These are phyloP conservation scores for Aspergillus pseudonomiae DNA, from an alignment of 2,329 filamentous ascomycete species.

Conservation along the genomic window DNA sequence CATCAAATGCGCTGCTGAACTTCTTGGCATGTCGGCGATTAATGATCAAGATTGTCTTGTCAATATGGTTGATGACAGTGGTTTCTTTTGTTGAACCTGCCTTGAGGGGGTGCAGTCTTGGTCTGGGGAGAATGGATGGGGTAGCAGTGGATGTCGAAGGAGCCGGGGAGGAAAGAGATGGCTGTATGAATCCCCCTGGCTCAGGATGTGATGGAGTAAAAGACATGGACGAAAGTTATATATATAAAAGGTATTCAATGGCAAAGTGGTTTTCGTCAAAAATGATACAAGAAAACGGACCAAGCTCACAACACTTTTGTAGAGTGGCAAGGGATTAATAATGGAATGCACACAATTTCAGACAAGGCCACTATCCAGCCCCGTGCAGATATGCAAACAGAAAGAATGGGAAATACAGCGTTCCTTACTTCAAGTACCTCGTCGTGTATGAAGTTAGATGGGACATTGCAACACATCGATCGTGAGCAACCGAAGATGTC, in stretches of 20 bases:
- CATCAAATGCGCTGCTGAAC: slow-evolving; percentile 38
- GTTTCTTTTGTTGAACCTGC: slow-evolving; percentile 62
- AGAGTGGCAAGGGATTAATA: not conserved
- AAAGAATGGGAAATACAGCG: not conserved
- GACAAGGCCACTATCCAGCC: not conserved
- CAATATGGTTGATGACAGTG: slow-evolving; percentile 60
- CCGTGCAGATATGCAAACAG: not conserved
- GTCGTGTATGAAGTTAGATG: not conserved
- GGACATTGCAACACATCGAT: not conserved
- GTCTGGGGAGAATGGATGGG: slow-evolving; percentile 52
- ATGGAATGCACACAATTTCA: not conserved
- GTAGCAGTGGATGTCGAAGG: slow-evolving; percentile 47
- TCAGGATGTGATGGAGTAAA: slow-evolving; percentile 11
- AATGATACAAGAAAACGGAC: not conserved
- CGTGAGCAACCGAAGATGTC: slow-evolving; percentile 24
- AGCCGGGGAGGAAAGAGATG: slow-evolving; percentile 50
- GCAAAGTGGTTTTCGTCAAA: not conserved
- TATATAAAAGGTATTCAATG: not conserved
- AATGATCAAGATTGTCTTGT: slow-evolving; percentile 54
- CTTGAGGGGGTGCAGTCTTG: slow-evolving; percentile 55
- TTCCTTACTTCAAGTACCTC: not conserved
- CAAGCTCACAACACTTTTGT: not conserved
- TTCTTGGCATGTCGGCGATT: slow-evolving; percentile 59
- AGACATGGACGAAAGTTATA: slow-evolving; percentile 13
- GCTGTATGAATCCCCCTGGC: slow-evolving; percentile 46